phyloP scores from a whole-genome alignment of 768 basidiomycete species.

The Agrocybe pediades region DNA sequence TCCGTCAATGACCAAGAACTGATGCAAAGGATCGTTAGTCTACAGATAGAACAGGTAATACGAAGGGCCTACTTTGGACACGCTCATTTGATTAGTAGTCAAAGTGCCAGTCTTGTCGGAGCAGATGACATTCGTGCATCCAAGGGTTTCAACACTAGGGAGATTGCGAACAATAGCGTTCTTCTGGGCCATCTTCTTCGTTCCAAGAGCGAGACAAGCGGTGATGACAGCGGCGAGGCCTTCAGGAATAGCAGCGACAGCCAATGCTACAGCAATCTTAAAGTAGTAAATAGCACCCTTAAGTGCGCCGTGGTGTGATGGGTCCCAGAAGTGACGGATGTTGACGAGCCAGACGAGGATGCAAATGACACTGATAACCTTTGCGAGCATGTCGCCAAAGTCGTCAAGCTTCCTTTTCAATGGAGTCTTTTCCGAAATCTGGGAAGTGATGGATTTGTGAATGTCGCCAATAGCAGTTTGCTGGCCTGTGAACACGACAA shows the following conservation, averaged over 20 bases:
- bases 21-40: slow-evolving; percentile 9
- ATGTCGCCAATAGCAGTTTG: slow-evolving; percentile 95
- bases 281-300: slow-evolving; percentile 98
- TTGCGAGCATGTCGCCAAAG: slow-evolving; percentile 96
- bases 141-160: slow-evolving; percentile 95
- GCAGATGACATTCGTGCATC: slow-evolving; percentile 98
- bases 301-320: slow-evolving; percentile 85
- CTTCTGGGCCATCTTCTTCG: slow-evolving; percentile 99
- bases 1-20: slow-evolving; percentile 79
- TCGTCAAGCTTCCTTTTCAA: slow-evolving; percentile 97
- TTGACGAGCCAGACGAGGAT: slow-evolving; percentile 98
- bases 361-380: slow-evolving; percentile 97
- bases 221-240: slow-evolving; percentile 99
- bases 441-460: slow-evolving; percentile 92
- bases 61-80: slow-evolving; percentile 61
- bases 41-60: not conserved
- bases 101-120: slow-evolving; percentile 98
- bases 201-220: slow-evolving; percentile 93
- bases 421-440: slow-evolving; percentile 95
- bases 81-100: slow-evolving; percentile 98
- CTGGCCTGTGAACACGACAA: slow-evolving; percentile 86
- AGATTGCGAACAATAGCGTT: slow-evolving; percentile 97
- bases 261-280: slow-evolving; percentile 98
- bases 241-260: slow-evolving; percentile 99
- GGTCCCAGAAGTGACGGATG: slow-evolving; percentile 94